phyloP scores from a whole-genome alignment of 2,329 filamentous ascomycete species.

The Phyllosticta ampelicida region DNA sequence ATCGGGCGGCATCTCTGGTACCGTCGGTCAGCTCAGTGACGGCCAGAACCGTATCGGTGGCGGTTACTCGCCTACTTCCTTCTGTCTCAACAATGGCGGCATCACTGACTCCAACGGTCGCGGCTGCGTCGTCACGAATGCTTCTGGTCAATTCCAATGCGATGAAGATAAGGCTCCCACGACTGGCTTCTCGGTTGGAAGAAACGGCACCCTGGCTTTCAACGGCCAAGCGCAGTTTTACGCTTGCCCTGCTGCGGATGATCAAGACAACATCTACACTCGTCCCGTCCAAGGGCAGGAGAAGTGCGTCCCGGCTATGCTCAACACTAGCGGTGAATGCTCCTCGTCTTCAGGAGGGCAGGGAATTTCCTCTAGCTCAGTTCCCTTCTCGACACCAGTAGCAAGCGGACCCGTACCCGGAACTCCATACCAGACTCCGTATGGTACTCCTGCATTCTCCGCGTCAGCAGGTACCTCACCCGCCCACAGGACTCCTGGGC shows the following conservation, averaged over 20 bases:
- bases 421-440: neutral
- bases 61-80: slow-evolving; percentile 37
- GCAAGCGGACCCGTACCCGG: slow-evolving; percentile 1
- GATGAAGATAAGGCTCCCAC: slow-evolving; percentile 43
- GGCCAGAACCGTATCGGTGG: slow-evolving; percentile 52
- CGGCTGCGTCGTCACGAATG: slow-evolving; percentile 53
- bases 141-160: slow-evolving; percentile 51
- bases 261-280: slow-evolving; percentile 47
- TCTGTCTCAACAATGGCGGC: slow-evolving; percentile 40
- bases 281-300: slow-evolving; percentile 29
- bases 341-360: slow-evolving; percentile 24
- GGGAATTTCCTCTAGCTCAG: slow-evolving; percentile 19
- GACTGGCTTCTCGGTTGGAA: slow-evolving; percentile 46
- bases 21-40: slow-evolving; percentile 49
- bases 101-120: slow-evolving; percentile 47
- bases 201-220: slow-evolving; percentile 43
- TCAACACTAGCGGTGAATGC: slow-evolving; percentile 20
- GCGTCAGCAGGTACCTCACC: slow-evolving; percentile 2
- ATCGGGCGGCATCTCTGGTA: slow-evolving; percentile 39
- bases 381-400: slow-evolving; percentile 11
- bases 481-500: slow-evolving; percentile 8
- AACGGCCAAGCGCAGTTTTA: slow-evolving; percentile 45
- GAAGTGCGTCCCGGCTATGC: slow-evolving; percentile 41
- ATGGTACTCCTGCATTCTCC: slow-evolving; percentile 7
- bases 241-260: slow-evolving; percentile 49